Conservation (phyloP, 306 rosid genomes). For the Cicer judaicum region DNA sequence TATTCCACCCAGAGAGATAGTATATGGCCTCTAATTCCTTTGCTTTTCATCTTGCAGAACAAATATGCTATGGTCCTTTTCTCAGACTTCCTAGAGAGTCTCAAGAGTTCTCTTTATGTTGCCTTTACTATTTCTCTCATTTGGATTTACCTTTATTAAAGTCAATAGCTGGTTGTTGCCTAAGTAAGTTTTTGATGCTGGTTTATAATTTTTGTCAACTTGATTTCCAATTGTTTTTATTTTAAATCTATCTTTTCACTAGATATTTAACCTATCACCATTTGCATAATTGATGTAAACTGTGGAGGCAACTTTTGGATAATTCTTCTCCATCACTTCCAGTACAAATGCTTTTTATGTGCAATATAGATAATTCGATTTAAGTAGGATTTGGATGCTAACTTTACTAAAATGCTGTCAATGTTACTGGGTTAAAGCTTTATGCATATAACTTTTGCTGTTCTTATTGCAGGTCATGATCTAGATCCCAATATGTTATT, state of each 20-base stretch:
- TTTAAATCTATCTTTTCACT: neutral
- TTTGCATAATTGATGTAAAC: constrained; percentile 22
- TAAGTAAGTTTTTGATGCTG: constrained; percentile 61
- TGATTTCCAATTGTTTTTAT: constrained; percentile 2
- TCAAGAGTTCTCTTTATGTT: constrained; percentile 81
- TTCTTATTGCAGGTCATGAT: constrained; percentile 66
- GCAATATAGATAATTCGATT: constrained; percentile 8
- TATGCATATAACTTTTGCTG: constrained; percentile 1
- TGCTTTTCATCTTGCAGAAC: constrained; percentile 60
- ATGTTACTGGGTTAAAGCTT: constrained; percentile 16
- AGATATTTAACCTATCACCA: constrained; percentile 24
- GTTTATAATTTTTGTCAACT: constrained; percentile 26
- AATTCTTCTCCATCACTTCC: constrained; percentile 8
- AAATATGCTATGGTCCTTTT: constrained; percentile 69
- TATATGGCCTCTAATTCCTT: constrained; percentile 39
- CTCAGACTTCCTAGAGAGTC: constrained; percentile 71
- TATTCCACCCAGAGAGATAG: neutral
- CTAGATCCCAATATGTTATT: constrained; percentile 60
- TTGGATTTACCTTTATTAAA: constrained; percentile 63
- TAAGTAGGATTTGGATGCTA: constrained; percentile 26
- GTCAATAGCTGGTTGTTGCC: constrained; percentile 78
- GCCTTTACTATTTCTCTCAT: constrained; percentile 69
- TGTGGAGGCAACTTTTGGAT: constrained; percentile 25
- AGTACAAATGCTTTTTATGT: constrained; percentile 11
- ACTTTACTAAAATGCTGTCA: neutral